Percentiles rank a stretch among this genome's conserved stretches.
Evolutionary conservation across 345 rosid genomes (phyloP).

Genomic region (Psidium guajava): DNA sequence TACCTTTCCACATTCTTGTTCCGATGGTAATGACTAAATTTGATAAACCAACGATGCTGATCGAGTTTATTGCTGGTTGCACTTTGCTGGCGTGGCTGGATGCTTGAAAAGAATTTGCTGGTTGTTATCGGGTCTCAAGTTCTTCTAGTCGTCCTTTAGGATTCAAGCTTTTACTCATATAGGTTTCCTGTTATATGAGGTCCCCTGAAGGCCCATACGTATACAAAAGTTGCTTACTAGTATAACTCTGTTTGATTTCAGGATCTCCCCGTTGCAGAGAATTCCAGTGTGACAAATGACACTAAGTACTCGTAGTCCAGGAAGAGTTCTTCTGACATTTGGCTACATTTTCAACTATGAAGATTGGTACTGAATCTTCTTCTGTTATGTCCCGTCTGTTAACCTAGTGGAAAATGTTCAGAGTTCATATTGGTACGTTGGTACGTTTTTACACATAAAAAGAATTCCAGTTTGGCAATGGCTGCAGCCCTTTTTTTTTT

Average conservation of each 20-base stretch:
- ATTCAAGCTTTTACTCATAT: not conserved
- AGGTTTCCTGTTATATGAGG: not conserved
- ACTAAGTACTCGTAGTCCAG: not conserved
- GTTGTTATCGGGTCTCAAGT: not conserved
- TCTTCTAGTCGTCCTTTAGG: not conserved
- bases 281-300: not conserved
- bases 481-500: not conserved
- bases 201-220: not conserved
- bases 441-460: not conserved
- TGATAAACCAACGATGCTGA: not conserved
- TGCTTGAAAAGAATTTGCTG: not conserved
- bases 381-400: not conserved
- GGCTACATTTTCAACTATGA: slow-evolving; percentile 22
- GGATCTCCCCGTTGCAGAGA: not conserved
- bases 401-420: not conserved
- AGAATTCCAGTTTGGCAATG: not conserved
- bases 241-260: not conserved
- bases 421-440: not conserved
- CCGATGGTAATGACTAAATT: not conserved
- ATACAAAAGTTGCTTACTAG: not conserved
- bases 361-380: slow-evolving; percentile 33
- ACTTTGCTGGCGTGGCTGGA: not conserved
- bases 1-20: not conserved
- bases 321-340: not conserved
- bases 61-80: not conserved